phyloP scores from a whole-genome alignment of 805 yeast species.

The Pichia thaimueangensis region DNA sequence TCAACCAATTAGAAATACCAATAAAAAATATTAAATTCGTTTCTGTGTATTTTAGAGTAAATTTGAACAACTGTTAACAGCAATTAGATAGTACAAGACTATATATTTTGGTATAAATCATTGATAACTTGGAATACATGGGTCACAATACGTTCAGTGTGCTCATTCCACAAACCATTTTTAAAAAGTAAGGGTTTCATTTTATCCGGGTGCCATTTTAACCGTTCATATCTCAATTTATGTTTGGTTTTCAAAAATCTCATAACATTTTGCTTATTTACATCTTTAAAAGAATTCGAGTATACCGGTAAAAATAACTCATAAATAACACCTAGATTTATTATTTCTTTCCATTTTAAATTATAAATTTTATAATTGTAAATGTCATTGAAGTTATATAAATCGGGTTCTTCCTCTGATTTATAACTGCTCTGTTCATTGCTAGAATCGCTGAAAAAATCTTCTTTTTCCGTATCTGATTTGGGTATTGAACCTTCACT shows the following conservation, averaged over 20 bases:
- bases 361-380: conserved; percentile 22
- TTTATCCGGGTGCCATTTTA: conserved; percentile 70
- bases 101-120: conserved; percentile 27
- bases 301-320: conserved; percentile 20
- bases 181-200: conserved; percentile 31
- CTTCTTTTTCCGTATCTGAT: no score
- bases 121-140: conserved; percentile 39
- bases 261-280: conserved; percentile 12
- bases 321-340: conserved; percentile 2
- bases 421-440: no score
- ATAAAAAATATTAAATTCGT: neutral
- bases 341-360: conserved; percentile 23
- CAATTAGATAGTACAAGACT: neutral
- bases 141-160: conserved; percentile 25
- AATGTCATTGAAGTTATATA: no score
- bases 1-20: neutral
- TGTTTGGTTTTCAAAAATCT: conserved; percentile 16
- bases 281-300: conserved; percentile 12
- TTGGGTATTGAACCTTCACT: conserved; percentile 12
- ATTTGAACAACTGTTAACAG: neutral
- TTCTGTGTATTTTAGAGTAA: neutral
- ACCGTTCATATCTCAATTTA: conserved; percentile 41
- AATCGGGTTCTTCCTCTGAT: no score
- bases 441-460: no score
- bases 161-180: conserved; percentile 2